Base-by-base conservation (phyloP, 1,284 basidiomycete genomes). In the Phellopilus nigrolimitatus region DNA sequence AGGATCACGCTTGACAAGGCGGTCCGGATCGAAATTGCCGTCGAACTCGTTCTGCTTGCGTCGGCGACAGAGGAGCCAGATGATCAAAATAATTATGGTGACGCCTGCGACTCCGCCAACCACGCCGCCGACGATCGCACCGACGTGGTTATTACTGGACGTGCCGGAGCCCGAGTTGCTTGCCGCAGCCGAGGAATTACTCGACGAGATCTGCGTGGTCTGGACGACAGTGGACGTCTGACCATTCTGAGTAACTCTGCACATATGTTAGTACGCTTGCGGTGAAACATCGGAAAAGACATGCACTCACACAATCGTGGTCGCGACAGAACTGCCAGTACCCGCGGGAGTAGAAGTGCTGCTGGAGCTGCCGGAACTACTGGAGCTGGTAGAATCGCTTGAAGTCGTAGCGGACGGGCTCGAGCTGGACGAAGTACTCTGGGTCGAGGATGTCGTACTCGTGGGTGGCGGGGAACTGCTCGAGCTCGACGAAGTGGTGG, bases 21-120 rank as follows among this genome's bases (percentile, higher is more conserved):
- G 67, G 55, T 76, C 75, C 0, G 74, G 75, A 39, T 77, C 75
- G 55, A 76, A 77, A 65, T 76, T 68, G 42, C 74, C 75, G 49
- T 76, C 74, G 49, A 76, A 76, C 27, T 77, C 75, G 56, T 68
- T 64, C 19, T 57, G 55, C 25, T 39, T 45, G 17, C 47, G 38
- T 17, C 54, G 45, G 3, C 58, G 41, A 15, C 58, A 15, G 38
- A 60, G 48, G 49, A 59, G 56, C 52, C 59, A 58, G 12, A 52
- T 22, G n/a, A 62, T 21, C 7, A 60, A 49, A 13, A 47, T 54
- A 30, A 66, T 13, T 3, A 59, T 24, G 0, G 55, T 49, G 10
- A 61, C 38, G 0, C 42, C 61, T 5, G 55, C 53, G 3, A 66
- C 39, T 8, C 61, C 64, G 2, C 64, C 64, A 3, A 66, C 61